Base-by-base conservation (phyloP, 192 early-diverging fungal genomes). In the Funneliformis mosseae region DNA sequence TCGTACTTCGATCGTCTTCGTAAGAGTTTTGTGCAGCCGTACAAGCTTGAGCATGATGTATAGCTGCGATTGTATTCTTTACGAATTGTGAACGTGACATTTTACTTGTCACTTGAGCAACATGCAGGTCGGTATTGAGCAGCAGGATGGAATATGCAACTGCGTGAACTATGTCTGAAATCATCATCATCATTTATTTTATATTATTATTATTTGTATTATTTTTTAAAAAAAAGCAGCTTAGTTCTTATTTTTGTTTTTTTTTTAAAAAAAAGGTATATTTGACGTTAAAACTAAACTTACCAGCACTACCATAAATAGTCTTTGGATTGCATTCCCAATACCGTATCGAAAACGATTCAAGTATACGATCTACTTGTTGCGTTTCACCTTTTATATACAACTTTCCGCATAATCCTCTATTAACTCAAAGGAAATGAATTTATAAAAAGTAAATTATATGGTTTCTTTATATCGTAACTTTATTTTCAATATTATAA, bases 81-180 rank as follows among this genome's bases (percentile, higher is more conserved):
- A 94, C 88, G 84, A 94, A 95, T 16, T 89, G 89, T 42, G 89
- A 90, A 71, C 88, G 85, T 3, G 92, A 90, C 94, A 97, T 97
- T 55, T 91, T 91, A 67, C 79, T 91, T 21, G 83, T 78, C 28
- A 87, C 88, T 76, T 94, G 92, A n/a, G 95, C 96, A 72, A 96
- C 90, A 81, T 97, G 94, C 71, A 97, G 83, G 83, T 98, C 97
- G 5, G 97, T 98, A 85, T 97, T 97, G 7, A 98, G 88, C 63
- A 98, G 82, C 78, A 98, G 83, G 8, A 96, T 81, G 12, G 95
- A 96, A 82, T 95, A 97, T 0, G 93, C 88, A 63, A 97, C 90
- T 23, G 93, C 95, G 80, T 98, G 93, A 1, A 96, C 95, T 33
- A 95, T 89, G 81, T 97, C 97, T 83, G 82, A 84, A 41, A 83